These are phyloP conservation scores for Epichloe brachyelytri DNA, from an alignment of 2,329 filamentous ascomycete species.

Conservation along the genomic window DNA sequence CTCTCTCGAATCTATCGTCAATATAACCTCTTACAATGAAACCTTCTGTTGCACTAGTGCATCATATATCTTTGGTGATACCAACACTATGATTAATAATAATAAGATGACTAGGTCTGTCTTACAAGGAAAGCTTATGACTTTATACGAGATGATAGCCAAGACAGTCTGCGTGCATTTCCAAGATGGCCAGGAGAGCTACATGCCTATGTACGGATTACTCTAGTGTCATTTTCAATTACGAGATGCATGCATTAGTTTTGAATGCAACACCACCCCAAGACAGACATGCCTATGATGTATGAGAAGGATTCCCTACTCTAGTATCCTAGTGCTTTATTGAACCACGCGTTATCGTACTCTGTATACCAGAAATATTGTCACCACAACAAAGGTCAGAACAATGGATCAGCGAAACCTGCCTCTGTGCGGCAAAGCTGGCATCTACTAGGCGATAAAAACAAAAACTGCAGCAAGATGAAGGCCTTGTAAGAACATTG, in stretches of 20 bases:
- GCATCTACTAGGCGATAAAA: no score
- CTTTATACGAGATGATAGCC: background rate
- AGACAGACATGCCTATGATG: no score
- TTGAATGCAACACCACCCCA: no score
- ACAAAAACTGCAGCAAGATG: background rate
- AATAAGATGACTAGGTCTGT: conserved; percentile 1
- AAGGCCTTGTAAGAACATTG: background rate
- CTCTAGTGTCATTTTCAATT: no score
- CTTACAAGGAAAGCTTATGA: conserved; percentile 1
- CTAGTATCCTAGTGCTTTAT: background rate
- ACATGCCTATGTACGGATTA: no score
- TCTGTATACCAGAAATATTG: background rate
- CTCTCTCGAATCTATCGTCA: no score
- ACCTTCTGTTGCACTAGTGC: no score
- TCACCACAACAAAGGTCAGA: background rate
- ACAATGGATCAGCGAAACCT: background rate
- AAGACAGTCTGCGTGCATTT: no score
- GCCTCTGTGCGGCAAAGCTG: background rate
- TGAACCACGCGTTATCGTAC: background rate
- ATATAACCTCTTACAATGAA: no score
- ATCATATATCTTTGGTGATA: no score
- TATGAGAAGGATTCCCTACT: background rate
- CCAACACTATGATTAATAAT: background rate
- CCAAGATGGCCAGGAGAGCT: no score
- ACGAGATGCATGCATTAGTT: no score